Percentiles rank a stretch among this genome's conserved stretches.
These are phyloP conservation scores for Yamadazyma sp. DNA, from an alignment of 1,139 yeast genomes.

Conservation along the genomic window DNA sequence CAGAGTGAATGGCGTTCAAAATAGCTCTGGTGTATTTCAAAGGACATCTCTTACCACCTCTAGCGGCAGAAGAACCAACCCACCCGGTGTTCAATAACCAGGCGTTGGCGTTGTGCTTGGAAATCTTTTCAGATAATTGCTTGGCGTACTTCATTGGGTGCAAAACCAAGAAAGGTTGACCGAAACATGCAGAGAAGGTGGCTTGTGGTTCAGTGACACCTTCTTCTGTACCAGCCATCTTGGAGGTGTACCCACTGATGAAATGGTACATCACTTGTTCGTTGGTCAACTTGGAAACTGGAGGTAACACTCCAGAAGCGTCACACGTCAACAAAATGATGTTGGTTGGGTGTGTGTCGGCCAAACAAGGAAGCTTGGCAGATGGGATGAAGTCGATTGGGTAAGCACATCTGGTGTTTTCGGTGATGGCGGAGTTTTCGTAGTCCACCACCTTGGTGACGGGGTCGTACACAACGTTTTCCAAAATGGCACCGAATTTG, in stretches of 20 bases:
- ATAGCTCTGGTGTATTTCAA: slow-evolving; percentile 97
- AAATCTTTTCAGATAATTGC: slow-evolving; percentile 92
- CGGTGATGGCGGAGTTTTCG: slow-evolving; percentile 79
- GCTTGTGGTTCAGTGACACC: slow-evolving; percentile 99
- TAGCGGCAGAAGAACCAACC: slow-evolving; percentile 91
- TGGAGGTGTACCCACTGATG: slow-evolving; percentile 97
- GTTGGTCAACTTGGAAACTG: slow-evolving; percentile 89
- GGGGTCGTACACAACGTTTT: slow-evolving; percentile 88
- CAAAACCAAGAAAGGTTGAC: slow-evolving; percentile 97
- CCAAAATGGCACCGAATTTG: slow-evolving; percentile 90
- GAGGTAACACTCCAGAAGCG: slow-evolving; percentile 97
- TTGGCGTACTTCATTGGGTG: slow-evolving; percentile 99
- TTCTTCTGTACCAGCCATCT: slow-evolving; percentile 99
- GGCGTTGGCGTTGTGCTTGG: slow-evolving; percentile 85
- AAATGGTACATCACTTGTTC: slow-evolving; percentile 99
- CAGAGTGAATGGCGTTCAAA: slow-evolving; percentile 91
- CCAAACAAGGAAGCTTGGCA: slow-evolving; percentile 92
- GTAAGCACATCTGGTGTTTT: slow-evolving; percentile 97
- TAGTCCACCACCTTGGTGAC: slow-evolving; percentile 82
- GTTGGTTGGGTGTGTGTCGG: slow-evolving; percentile 88
- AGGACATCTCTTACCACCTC: slow-evolving; percentile 97
- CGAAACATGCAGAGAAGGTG: slow-evolving; percentile 97
- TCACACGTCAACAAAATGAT: slow-evolving; percentile 94
- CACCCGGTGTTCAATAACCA: slow-evolving; percentile 99
- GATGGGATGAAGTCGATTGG: slow-evolving; percentile 97